Base-by-base conservation (phyloP, 306 rosid genomes). In the Echinosophora koreensis region DNA sequence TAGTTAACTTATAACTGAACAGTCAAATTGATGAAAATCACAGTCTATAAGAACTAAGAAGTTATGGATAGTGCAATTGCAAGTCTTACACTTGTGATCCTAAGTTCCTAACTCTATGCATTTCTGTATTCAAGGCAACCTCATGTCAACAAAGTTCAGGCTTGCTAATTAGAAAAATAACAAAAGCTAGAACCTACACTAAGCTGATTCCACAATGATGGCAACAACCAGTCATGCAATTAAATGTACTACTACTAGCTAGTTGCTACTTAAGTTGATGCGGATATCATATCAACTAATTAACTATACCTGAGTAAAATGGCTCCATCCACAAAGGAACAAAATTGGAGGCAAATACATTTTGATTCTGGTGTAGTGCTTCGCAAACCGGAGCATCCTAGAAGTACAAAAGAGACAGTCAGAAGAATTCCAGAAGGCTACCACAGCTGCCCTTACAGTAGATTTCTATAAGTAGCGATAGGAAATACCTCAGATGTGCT, bases 291-390 rank as follows among this genome's bases (percentile, higher is more conserved):
- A 41, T 51, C n/a, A 44, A 65, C 56, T 74, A 28, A 50, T 52
- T 13, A 44, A 60, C 57, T 74, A 41, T 55, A 92, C 97, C 95
- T 69, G 94, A 88, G 86, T 84, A 69, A 77, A 95, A 88, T 18
- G 97, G 90, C 83, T 90, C 80, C 52, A 92, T 72, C 99, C 99
- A 95, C 77, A 95, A 65, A 38, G 97, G 99, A 63, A 92, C 76
- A 78, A 95, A 95, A 77, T 95, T 95, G 66, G 97, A 95, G 68
- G 97, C 99, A 80, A 81, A 90, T 39, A 76, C 75, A 66, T 87
- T 85, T 74, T 84, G 60, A 73, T 95, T 95, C 88, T 85, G 97
- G 69, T 84, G 85, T 78, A 17, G 52, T 46, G 82, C 87, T 80
- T 87, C 87, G 97, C 90, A 90, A 35, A 60, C 83, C 4, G 85